Evolutionary conservation across 2,329 filamentous ascomycete species (phyloP).

Genomic region (Saccharata proteae): DNA sequence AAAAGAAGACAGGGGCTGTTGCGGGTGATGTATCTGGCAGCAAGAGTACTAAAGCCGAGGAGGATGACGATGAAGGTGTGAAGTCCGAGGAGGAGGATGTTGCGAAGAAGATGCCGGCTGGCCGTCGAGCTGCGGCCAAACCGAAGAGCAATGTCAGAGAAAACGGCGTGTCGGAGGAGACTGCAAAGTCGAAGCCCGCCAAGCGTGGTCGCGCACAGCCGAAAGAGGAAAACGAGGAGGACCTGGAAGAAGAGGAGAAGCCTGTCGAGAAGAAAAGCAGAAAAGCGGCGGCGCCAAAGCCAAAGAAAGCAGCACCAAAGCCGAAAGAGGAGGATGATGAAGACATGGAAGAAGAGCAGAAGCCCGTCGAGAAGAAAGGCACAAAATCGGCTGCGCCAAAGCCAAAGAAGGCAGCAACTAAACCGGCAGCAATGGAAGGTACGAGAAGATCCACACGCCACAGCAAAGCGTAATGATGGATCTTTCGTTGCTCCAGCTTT

Average conservation of each 20-base stretch:
- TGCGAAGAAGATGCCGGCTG: slow-evolving; percentile 14
- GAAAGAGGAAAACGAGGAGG: slow-evolving; percentile 4
- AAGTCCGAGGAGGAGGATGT: slow-evolving; percentile 14
- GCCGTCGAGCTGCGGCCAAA: background rate
- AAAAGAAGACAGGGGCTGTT: slow-evolving; percentile 64
- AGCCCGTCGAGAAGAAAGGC: slow-evolving; percentile 1
- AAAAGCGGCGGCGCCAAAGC: slow-evolving; percentile 4
- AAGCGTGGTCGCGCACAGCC: slow-evolving; percentile 4
- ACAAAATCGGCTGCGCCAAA: no score
- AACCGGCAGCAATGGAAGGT: slow-evolving; percentile 1
- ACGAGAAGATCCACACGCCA: slow-evolving; percentile 3
- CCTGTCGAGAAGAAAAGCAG: background rate
- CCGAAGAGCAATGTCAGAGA: background rate
- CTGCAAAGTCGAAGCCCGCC: background rate
- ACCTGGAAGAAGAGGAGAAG: slow-evolving; percentile 4
- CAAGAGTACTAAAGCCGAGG: slow-evolving; percentile 13
- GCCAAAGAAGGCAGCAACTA: background rate
- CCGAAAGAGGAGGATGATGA: slow-evolving; percentile 2
- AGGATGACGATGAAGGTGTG: slow-evolving; percentile 15
- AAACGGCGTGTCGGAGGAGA: background rate
- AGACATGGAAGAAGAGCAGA: slow-evolving; percentile 9
- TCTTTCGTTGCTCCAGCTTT: no score
- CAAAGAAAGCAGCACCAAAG: slow-evolving; percentile 2
- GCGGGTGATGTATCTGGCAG: slow-evolving; percentile 36
- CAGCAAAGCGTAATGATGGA: no score